phyloP scores from a whole-genome alignment of 1,284 basidiomycete genomes.

The Schizophyllum amplum region DNA sequence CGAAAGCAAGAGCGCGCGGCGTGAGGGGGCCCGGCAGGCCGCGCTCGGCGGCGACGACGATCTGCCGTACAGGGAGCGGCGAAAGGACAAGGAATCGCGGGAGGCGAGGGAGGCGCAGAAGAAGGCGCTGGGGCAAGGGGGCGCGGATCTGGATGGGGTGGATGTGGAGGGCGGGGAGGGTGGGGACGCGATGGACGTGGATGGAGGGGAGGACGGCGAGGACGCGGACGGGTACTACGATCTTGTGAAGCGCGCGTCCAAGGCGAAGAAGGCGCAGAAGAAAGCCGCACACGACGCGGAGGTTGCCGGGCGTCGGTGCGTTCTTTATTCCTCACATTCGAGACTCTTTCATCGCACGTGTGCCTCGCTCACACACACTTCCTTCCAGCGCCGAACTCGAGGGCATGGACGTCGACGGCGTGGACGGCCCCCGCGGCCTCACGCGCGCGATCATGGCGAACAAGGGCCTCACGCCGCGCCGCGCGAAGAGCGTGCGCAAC shows the following conservation, averaged over 20 bases:
- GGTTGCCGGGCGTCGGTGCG: no score
- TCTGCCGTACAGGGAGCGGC: slow-evolving; percentile 69
- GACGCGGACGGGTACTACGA: slow-evolving; percentile 78
- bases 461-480: slow-evolving; percentile 84
- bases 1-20: slow-evolving; percentile 63
- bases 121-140: slow-evolving; percentile 41
- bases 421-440: slow-evolving; percentile 73
- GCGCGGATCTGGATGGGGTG: slow-evolving; percentile 56
- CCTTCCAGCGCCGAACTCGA: no score
- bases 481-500: slow-evolving; percentile 84
- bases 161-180: no score
- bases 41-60: slow-evolving; percentile 83
- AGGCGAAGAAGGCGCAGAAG: slow-evolving; percentile 70
- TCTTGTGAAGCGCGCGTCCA: slow-evolving; percentile 69
- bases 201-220: slow-evolving; percentile 27
- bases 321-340: no score
- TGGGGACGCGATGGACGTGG: slow-evolving; percentile 38
- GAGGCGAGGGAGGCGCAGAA: slow-evolving; percentile 40
- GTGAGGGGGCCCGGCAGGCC: slow-evolving; percentile 60
- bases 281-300: slow-evolving; percentile 72
- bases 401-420: slow-evolving; percentile 36
- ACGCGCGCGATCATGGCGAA: slow-evolving; percentile 89
- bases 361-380: no score
- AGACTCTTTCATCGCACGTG: no score
- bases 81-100: slow-evolving; percentile 49